Conservation (phyloP, 139 green algal genomes). For the Picochlorum costavermella region DNA sequence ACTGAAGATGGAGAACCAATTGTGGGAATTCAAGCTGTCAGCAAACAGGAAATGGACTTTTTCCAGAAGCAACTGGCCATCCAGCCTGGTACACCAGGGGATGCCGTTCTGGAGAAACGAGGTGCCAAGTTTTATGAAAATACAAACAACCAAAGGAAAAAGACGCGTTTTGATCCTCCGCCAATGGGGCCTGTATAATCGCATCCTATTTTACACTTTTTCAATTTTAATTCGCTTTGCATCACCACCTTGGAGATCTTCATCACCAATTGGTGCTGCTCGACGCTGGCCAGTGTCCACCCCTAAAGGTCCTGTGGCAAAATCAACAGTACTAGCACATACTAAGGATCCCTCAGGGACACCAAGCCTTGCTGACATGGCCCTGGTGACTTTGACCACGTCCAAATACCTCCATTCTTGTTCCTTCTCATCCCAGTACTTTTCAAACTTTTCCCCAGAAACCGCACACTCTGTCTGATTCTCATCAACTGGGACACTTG, state of each 20-base stretch:
- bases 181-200: no score
- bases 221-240: no score
- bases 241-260: not conserved
- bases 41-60: slow-evolving; percentile 16
- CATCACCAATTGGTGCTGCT: not conserved
- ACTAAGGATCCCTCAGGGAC: not conserved
- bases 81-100: not conserved
- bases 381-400: slow-evolving; percentile 13
- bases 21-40: slow-evolving; percentile 16
- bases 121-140: not conserved
- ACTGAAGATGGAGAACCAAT: slow-evolving; percentile 12
- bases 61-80: slow-evolving; percentile 5
- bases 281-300: not conserved
- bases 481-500: slow-evolving; percentile 37
- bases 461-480: slow-evolving; percentile 42
- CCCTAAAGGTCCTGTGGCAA: not conserved
- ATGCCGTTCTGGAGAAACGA: not conserved
- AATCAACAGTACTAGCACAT: not conserved
- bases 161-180: no score
- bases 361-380: slow-evolving; percentile 3
- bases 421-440: slow-evolving; percentile 51
- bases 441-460: slow-evolving; percentile 56
- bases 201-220: no score
- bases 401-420: slow-evolving; percentile 61
- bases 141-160: no score